Evolutionary conservation across 192 early-diverging fungal genomes (phyloP), one percentile per base, ranked within the genome.

Genomic region (Backusella luteola): DNA sequence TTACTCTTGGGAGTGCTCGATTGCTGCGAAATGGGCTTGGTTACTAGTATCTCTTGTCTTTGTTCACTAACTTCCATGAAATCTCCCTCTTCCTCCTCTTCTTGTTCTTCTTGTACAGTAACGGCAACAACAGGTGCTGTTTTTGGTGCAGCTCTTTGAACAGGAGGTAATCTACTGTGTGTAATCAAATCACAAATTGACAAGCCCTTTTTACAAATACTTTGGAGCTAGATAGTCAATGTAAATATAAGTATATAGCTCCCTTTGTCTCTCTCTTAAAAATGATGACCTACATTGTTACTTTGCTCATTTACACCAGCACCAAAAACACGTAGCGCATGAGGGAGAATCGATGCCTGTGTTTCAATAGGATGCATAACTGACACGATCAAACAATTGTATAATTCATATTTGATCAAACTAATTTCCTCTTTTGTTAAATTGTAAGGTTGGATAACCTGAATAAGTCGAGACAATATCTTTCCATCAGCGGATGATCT

Each of bases 161-260:
- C 80, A 35, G 89, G 87, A 71, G 89, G 89, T 71, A 90, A 52
- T 17, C 87, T 80, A 68, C 76, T 75, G 68, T 90, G 89, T 68
- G 81, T 80, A 21, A 90, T 83, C 36, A 90, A 53, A 69, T 90
- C 89, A 76, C 89, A 90, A 41, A 87, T 80, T 0, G 82, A 80
- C 69, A 90, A 77, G 1, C 84, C 85, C 36, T 84, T 76, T 5
- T 52, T 68, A 32, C 85, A 84, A 34, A 78, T 71, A 41, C 52
- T 66, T 63, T 74, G 80, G 12, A 86, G 52, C 76, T 85, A 41
- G 11, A 73, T 52, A 34, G 39, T 4, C 42, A 44, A 44, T 14
- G 52, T 36, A 63, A 8, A 69, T 69, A 17, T 11, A n/a, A 67
- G 21, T 26, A 29, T 29, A 14, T 56, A 12, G 9, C 8, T 3